phyloP scores from a whole-genome alignment of 192 early-diverging fungal genomes.

The Neocallimastix lanati region DNA sequence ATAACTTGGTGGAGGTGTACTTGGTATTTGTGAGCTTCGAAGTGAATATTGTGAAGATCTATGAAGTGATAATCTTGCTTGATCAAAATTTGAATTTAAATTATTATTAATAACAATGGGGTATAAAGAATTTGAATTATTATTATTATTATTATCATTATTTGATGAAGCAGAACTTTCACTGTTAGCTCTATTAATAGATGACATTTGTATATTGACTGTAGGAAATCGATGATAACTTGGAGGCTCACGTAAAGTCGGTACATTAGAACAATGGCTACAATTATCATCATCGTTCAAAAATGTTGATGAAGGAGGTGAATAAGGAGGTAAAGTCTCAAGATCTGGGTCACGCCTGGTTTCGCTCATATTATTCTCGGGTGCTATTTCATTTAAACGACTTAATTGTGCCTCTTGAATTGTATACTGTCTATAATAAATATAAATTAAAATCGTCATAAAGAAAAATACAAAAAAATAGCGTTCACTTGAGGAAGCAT shows the following conservation, averaged over 20 bases:
- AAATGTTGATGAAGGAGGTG: background rate
- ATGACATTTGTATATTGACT: too few species aligned
- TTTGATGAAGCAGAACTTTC: too few species aligned
- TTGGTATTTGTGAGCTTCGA: background rate
- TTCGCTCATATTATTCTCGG: background rate
- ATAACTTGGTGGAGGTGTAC: background rate
- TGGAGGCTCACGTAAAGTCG: background rate
- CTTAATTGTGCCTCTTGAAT: background rate
- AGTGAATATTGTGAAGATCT: too few species aligned
- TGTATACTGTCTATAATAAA: background rate
- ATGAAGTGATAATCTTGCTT: too few species aligned
- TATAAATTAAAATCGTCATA: background rate
- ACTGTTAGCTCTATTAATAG: too few species aligned
- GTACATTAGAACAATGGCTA: too few species aligned
- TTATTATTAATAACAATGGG: too few species aligned
- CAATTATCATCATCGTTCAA: background rate
- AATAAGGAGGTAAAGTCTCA: background rate
- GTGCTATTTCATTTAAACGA: background rate
- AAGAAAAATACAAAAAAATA: background rate
- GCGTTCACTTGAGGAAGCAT: background rate
- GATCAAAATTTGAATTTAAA: too few species aligned
- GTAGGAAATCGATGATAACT: background rate
- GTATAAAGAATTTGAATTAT: too few species aligned
- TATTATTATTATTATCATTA: too few species aligned
- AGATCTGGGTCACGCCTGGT: background rate